Percentiles rank a stretch among this genome's conserved stretches.
Conservation (phyloP, 495 filamentous ascomycete species). For the Podospora comata region DNA sequence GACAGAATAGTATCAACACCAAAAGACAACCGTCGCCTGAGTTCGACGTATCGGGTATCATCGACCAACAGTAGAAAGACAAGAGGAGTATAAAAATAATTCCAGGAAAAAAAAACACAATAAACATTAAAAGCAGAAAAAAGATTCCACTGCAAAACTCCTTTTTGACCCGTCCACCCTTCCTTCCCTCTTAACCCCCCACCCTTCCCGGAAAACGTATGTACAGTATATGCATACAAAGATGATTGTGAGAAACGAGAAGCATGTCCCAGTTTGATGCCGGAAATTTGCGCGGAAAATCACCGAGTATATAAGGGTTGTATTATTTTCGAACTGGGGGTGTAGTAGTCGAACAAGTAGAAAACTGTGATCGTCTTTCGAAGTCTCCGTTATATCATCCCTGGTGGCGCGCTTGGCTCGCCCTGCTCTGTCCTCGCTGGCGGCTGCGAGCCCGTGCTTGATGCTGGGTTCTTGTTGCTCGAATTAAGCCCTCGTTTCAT, state of each 20-base stretch:
- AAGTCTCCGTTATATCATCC: slow-evolving; percentile 28
- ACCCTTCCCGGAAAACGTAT: neutral
- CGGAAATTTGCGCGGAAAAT: neutral
- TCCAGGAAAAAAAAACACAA: slow-evolving; percentile 12
- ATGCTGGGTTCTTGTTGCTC: slow-evolving; percentile 27
- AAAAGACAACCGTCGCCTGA: slow-evolving; percentile 30
- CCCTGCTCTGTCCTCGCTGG: slow-evolving; percentile 25
- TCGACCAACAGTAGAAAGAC: slow-evolving; percentile 14
- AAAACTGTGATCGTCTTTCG: neutral
- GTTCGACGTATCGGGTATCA: slow-evolving; percentile 29
- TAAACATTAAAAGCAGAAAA: neutral
- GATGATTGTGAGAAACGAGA: neutral
- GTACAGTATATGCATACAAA: slow-evolving; percentile 9
- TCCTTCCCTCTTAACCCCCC: neutral
- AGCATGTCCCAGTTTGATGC: neutral
- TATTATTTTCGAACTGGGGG: neutral
- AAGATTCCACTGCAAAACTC: neutral
- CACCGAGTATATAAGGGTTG: neutral
- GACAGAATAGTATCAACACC: neutral
- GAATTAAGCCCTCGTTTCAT: slow-evolving; percentile 61
- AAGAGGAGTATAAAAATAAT: slow-evolving; percentile 6
- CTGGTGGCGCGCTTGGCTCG: slow-evolving; percentile 23
- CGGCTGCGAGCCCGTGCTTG: slow-evolving; percentile 29
- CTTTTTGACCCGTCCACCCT: neutral
- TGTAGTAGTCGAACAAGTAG: neutral